Conservation (phyloP, 2,329 filamentous ascomycete genomes). For the Teratosphaeria nubilosa region DNA sequence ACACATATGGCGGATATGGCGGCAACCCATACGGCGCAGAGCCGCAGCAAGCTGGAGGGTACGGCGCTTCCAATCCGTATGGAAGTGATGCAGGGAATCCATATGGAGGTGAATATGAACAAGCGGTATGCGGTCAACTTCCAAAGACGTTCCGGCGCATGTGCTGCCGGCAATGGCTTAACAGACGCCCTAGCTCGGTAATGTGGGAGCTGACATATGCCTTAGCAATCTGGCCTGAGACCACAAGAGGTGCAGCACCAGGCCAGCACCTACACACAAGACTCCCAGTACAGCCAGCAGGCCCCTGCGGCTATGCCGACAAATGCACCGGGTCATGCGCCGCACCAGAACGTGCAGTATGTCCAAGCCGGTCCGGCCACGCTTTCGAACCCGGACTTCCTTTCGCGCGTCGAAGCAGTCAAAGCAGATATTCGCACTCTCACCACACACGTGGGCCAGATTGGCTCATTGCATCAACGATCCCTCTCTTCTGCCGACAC, state of each 20-base stretch:
- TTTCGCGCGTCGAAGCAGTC: slow-evolving; percentile 55
- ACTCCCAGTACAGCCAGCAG: slow-evolving; percentile 3
- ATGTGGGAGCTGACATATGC: not conserved
- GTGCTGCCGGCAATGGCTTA: not conserved
- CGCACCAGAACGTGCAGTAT: slow-evolving; percentile 37
- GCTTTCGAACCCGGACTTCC: slow-evolving; percentile 57
- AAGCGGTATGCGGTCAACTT: slow-evolving; percentile 6
- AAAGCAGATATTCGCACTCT: slow-evolving; percentile 59
- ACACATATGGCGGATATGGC: slow-evolving; percentile 48
- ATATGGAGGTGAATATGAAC: slow-evolving; percentile 25
- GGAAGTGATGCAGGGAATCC: slow-evolving; percentile 25
- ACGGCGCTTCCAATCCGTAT: slow-evolving; percentile 26
- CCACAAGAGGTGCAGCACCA: slow-evolving; percentile 25
- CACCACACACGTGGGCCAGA: slow-evolving; percentile 55
- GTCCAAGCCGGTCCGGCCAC: slow-evolving; percentile 29
- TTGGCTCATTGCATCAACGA: slow-evolving; percentile 61
- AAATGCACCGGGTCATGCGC: slow-evolving; percentile 35
- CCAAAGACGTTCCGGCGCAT: not conserved
- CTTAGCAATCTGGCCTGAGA: slow-evolving; percentile 6
- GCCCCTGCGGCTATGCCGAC: slow-evolving; percentile 11
- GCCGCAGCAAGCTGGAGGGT: slow-evolving; percentile 34
- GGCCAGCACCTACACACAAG: slow-evolving; percentile 3
- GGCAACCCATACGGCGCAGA: slow-evolving; percentile 55
- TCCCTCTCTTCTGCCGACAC: slow-evolving; percentile 56
- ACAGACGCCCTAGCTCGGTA: not conserved